Percentiles rank a stretch among this genome's conserved stretches.
Evolutionary conservation across 2,329 filamentous ascomycete species (phyloP).

Genomic region (Ophiostoma australiae): DNA sequence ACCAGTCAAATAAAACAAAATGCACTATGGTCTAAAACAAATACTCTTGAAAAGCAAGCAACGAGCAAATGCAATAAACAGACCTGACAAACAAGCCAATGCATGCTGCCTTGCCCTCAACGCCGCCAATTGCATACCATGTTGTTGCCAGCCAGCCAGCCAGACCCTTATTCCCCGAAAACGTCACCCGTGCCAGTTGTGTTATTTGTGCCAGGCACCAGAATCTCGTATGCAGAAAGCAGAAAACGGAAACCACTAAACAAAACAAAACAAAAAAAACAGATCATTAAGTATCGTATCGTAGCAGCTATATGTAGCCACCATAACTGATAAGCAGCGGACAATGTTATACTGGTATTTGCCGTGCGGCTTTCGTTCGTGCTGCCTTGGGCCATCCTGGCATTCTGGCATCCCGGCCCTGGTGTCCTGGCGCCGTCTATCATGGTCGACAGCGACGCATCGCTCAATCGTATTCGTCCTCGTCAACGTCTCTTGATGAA

Average conservation of each 20-base stretch:
- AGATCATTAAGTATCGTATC: neutral
- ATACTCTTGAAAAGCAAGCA: neutral
- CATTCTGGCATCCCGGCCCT: neutral
- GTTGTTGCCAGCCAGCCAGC: neutral
- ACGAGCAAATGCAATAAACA: neutral
- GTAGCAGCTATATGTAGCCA: slow-evolving; percentile 1
- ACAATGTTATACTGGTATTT: neutral
- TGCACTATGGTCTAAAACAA: neutral
- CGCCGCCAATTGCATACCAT: neutral
- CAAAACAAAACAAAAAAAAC: neutral
- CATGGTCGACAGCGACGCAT: neutral
- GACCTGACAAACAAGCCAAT: neutral
- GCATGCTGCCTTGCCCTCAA: slow-evolving; percentile 1
- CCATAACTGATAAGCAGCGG: neutral
- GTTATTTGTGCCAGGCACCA: neutral
- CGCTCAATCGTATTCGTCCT: slow-evolving; percentile 43
- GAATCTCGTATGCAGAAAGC: neutral
- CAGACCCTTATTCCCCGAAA: no score
- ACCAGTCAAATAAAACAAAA: neutral
- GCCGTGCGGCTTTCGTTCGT: neutral
- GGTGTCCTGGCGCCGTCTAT: neutral
- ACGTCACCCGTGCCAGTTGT: neutral
- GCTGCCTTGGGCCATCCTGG: neutral
- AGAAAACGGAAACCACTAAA: neutral
- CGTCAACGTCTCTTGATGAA: slow-evolving; percentile 21